Evolutionary conservation across 2,329 filamentous ascomycete species (phyloP).

Genomic region (Epichloe festucae): DNA sequence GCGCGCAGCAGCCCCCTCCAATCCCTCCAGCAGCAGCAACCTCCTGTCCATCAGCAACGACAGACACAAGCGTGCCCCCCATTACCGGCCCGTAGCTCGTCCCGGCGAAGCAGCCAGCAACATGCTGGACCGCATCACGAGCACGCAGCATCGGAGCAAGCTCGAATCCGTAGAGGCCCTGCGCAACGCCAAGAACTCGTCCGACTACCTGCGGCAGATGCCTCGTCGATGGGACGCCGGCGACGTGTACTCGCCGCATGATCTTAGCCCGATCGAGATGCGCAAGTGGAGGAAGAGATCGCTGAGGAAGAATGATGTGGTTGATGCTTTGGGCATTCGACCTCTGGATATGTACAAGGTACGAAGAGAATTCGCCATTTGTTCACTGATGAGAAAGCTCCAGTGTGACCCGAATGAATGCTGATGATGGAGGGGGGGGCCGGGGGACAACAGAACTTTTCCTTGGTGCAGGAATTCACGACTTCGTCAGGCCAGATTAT

Average conservation of each 20-base stretch:
- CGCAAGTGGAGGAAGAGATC: slow-evolving; percentile 58
- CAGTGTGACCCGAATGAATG: background rate
- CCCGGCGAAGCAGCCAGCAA: slow-evolving; percentile 16
- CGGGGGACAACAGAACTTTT: slow-evolving; percentile 58
- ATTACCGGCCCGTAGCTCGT: background rate
- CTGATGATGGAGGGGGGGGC: background rate
- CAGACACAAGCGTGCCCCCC: slow-evolving; percentile 7
- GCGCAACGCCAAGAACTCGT: slow-evolving; percentile 26
- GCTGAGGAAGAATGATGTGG: slow-evolving; percentile 53
- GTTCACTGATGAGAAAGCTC: background rate
- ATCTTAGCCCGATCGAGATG: slow-evolving; percentile 68
- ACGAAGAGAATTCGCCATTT: slow-evolving; percentile 4
- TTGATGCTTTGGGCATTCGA: slow-evolving; percentile 68
- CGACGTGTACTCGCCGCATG: slow-evolving; percentile 84
- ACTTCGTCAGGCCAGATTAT: slow-evolving; percentile 76
- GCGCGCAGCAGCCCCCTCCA: background rate
- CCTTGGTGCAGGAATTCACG: slow-evolving; percentile 80
- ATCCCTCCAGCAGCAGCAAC: slow-evolving; percentile 7
- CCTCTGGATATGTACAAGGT: slow-evolving; percentile 84
- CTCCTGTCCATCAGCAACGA: slow-evolving; percentile 12
- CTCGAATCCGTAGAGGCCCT: slow-evolving; percentile 13
- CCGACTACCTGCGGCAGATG: slow-evolving; percentile 49
- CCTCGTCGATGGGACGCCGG: slow-evolving; percentile 61
- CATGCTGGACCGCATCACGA: slow-evolving; percentile 16
- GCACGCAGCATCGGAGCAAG: slow-evolving; percentile 23